Evolutionary conservation across 495 filamentous ascomycete species (phyloP).

Genomic region (Hyaloscypha variabilis): DNA sequence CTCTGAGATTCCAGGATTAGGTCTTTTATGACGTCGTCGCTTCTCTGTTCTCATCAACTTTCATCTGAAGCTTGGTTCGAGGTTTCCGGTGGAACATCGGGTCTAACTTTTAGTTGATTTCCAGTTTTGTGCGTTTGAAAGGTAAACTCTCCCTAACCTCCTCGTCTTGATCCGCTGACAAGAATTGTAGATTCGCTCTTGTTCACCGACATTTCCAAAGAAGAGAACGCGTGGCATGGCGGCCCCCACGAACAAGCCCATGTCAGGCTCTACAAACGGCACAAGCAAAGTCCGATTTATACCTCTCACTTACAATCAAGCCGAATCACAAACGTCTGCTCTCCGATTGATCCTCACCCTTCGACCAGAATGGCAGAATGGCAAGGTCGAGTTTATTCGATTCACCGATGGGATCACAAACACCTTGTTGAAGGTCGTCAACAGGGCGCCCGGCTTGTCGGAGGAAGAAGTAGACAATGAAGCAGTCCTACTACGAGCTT

Average conservation of each 20-base stretch:
- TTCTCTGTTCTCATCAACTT: neutral
- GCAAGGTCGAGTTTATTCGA: slow-evolving; percentile 81
- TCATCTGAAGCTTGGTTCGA: neutral
- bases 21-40: slow-evolving; percentile 11
- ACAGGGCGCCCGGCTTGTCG: slow-evolving; percentile 74
- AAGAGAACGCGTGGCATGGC: slow-evolving; percentile 14
- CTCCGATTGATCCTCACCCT: slow-evolving; percentile 77
- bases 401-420: slow-evolving; percentile 99
- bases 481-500: slow-evolving; percentile 88
- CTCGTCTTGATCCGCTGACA: neutral
- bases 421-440: slow-evolving; percentile 87
- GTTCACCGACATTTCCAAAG: slow-evolving; percentile 27
- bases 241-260: slow-evolving; percentile 2
- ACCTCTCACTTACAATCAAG: slow-evolving; percentile 73
- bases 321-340: slow-evolving; percentile 76
- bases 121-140: neutral
- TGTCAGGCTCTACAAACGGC: slow-evolving; percentile 3
- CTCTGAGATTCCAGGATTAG: neutral
- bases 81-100: neutral
- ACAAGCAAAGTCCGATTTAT: slow-evolving; percentile 53
- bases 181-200: neutral
- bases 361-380: slow-evolving; percentile 82
- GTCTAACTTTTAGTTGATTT: neutral
- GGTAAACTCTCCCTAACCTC: neutral
- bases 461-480: slow-evolving; percentile 81